Conservation (phyloP, 257 asterid genomes). For the Lavandula angustifolia region DNA sequence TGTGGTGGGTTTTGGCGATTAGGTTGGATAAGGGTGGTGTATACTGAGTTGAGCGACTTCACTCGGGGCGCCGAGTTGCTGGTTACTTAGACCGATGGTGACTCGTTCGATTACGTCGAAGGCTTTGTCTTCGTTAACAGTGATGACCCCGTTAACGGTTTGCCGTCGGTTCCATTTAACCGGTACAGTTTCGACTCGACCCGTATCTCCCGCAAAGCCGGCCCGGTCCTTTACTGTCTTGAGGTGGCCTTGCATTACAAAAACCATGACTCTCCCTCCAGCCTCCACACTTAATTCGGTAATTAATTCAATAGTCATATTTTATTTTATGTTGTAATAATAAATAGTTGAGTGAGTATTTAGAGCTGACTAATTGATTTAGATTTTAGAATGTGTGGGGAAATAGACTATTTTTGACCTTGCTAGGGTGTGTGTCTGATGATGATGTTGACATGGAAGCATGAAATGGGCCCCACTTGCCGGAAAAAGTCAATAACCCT, state of each 20-base stretch:
- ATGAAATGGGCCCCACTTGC: constrained; percentile 23
- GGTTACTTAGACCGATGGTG: constrained; percentile 46
- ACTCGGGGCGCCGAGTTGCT: constrained; percentile 77
- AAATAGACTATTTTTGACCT: constrained; percentile 50
- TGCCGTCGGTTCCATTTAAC: constrained; percentile 69
- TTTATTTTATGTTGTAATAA: no score
- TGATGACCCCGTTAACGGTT: constrained; percentile 78
- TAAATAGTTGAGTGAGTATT: no score
- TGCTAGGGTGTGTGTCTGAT: constrained; percentile 49
- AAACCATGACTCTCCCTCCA: constrained; percentile 40
- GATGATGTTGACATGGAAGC: constrained; percentile 45
- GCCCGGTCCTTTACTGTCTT: constrained; percentile 86
- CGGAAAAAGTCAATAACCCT: constrained; percentile 33
- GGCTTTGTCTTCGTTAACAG: constrained; percentile 80
- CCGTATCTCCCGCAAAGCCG: constrained; percentile 45
- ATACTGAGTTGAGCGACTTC: constrained; percentile 75
- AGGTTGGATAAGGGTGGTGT: constrained; percentile 98
- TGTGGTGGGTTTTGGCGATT: constrained; percentile 5
- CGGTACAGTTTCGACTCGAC: constrained; percentile 55
- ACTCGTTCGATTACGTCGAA: constrained; percentile 80
- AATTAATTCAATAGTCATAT: neutral
- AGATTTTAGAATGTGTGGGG: constrained; percentile 34
- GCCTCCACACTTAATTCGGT: constrained; percentile 57
- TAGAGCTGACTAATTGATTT: neutral
- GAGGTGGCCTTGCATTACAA: constrained; percentile 76